A percentile compares a stretch with the other conserved stretches of the same genome.
phyloP scores from a whole-genome alignment of 176 grass and related monocot genomes.

The Tillandsia fasciculata region DNA sequence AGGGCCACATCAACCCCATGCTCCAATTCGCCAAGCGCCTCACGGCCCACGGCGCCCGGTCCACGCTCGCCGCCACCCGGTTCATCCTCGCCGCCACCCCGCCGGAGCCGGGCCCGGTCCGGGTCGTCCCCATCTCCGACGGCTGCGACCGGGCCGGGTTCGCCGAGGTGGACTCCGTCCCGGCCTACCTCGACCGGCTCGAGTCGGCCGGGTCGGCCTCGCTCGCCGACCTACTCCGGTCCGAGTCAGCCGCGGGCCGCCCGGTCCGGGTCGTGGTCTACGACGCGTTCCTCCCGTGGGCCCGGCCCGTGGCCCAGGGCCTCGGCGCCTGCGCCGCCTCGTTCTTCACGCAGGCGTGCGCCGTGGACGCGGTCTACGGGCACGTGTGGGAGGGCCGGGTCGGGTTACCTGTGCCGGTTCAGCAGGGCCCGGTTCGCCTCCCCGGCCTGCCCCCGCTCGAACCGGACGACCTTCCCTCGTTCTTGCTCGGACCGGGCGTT shows the following conservation, averaged over 20 bases:
- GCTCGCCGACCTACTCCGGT: slow-evolving; percentile 32
- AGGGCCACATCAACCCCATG: slow-evolving; percentile 82
- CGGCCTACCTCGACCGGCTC: slow-evolving; percentile 36
- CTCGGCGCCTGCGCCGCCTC: slow-evolving; percentile 23
- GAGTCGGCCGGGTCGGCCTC: slow-evolving; percentile 38
- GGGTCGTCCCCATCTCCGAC: slow-evolving; percentile 55
- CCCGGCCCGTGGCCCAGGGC: slow-evolving; percentile 16
- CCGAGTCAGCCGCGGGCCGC: slow-evolving; percentile 23
- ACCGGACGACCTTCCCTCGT: slow-evolving; percentile 33
- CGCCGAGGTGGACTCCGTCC: slow-evolving; percentile 19
- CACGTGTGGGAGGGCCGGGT: slow-evolving; percentile 31
- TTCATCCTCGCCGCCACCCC: slow-evolving; percentile 37
- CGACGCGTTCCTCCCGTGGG: slow-evolving; percentile 69
- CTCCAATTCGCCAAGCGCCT: slow-evolving; percentile 73
- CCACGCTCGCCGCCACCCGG: slow-evolving; percentile 49
- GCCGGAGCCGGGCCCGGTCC: slow-evolving; percentile 10
- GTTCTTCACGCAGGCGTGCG: slow-evolving; percentile 73
- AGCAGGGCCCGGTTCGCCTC: neutral
- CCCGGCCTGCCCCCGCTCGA: slow-evolving; percentile 33
- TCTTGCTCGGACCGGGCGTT: slow-evolving; percentile 24
- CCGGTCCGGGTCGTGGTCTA: slow-evolving; percentile 44
- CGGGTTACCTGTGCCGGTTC: slow-evolving; percentile 37
- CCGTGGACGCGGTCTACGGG: slow-evolving; percentile 38
- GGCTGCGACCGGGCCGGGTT: slow-evolving; percentile 43
- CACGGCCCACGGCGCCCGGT: slow-evolving; percentile 35